Percentiles rank a stretch among this genome's conserved stretches.
Conservation (phyloP, 257 asterid genomes). For the Coffea canephora region DNA sequence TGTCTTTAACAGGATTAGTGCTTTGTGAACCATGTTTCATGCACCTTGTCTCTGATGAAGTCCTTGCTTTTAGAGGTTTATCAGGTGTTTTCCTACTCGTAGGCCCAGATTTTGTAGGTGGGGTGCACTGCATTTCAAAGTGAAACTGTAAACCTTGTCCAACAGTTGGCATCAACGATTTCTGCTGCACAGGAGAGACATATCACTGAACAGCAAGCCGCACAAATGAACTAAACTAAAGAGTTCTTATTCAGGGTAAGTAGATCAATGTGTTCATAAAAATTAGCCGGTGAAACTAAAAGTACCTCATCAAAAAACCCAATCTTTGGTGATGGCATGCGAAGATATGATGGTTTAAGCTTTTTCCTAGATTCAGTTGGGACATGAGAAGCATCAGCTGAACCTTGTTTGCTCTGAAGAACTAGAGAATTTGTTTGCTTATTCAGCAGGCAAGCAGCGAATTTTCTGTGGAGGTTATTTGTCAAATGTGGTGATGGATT, state of each 20-base stretch:
- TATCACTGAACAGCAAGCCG: background rate
- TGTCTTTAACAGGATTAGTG: conserved; percentile 18
- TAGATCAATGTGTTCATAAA: background rate
- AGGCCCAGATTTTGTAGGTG: conserved; percentile 1
- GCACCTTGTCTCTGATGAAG: conserved; percentile 3
- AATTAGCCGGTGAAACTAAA: background rate
- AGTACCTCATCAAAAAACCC: conserved; percentile 63
- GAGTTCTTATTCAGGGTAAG: background rate
- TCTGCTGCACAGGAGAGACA: conserved; percentile 2
- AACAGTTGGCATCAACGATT: conserved; percentile 6
- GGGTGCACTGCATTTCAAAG: conserved; percentile 19
- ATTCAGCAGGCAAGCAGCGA: conserved; percentile 6
- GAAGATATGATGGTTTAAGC: conserved; percentile 49
- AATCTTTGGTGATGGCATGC: conserved; percentile 57
- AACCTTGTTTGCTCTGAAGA: background rate
- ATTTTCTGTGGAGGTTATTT: conserved; percentile 1
- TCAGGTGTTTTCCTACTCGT: conserved; percentile 28
- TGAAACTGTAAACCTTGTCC: conserved; percentile 11
- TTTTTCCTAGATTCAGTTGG: conserved; percentile 20
- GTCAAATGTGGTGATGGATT: conserved; percentile 18
- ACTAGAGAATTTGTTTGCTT: conserved; percentile 16
- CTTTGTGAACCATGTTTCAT: background rate
- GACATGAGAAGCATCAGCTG: background rate
- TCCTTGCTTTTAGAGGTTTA: conserved; percentile 15
- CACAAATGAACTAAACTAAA: background rate